A percentile compares a stretch with the other conserved stretches of the same genome.
phyloP scores from a whole-genome alignment of 2,329 filamentous ascomycete genomes.

The Juglanconis sp. region DNA sequence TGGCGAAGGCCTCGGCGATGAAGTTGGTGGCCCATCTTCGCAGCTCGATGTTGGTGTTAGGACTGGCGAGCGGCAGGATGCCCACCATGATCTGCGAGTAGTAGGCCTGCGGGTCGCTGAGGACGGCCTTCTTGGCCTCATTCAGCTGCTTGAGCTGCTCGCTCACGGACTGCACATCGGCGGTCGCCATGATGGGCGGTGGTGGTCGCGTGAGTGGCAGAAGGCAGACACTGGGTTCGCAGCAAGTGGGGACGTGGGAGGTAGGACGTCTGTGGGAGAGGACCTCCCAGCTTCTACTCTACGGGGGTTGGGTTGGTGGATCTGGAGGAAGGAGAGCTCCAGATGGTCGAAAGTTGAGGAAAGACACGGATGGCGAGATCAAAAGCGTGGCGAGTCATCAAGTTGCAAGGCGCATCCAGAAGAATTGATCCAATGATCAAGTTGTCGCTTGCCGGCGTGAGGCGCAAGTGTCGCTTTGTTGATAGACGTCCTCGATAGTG shows the following conservation, averaged over 20 bases:
- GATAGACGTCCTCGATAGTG: conserved; percentile 1
- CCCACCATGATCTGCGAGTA: conserved; percentile 91
- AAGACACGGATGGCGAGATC: background rate
- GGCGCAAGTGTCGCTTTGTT: conserved; percentile 1
- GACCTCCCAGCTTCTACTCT: conserved; percentile 17
- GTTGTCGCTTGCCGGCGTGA: background rate
- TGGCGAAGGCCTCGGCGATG: conserved; percentile 91
- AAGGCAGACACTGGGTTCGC: conserved; percentile 6
- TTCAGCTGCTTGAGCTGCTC: conserved; percentile 86
- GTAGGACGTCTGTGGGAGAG: background rate
- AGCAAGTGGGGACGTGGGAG: background rate
- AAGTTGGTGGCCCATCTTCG: conserved; percentile 97
- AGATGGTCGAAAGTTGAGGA: background rate
- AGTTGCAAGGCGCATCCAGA: background rate
- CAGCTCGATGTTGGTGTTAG: conserved; percentile 71
- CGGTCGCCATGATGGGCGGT: conserved; percentile 48
- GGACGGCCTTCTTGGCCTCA: conserved; percentile 83
- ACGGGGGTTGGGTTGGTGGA: conserved; percentile 3
- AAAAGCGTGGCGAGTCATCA: background rate
- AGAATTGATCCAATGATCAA: background rate
- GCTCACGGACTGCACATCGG: conserved; percentile 52
- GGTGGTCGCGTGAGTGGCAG: background rate
- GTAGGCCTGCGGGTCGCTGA: conserved; percentile 74
- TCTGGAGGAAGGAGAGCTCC: background rate
- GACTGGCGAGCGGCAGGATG: conserved; percentile 85